Conservation (phyloP, 1,284 basidiomycete genomes). For the Ustilago esculenta region DNA sequence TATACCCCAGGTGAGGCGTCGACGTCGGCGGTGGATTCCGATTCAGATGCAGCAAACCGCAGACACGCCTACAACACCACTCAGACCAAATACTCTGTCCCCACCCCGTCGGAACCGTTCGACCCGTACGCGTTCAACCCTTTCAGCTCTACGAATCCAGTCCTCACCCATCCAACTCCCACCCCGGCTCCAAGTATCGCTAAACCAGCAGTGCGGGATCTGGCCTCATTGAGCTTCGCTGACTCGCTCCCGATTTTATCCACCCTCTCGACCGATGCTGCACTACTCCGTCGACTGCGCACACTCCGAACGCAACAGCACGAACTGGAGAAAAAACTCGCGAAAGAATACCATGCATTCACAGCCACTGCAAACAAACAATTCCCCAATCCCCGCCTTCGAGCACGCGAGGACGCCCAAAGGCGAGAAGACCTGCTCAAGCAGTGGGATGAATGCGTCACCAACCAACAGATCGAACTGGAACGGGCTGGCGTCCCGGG, state of each 20-base stretch:
- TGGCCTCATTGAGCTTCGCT: slow-evolving; percentile 23
- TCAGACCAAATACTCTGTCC: slow-evolving; percentile 9
- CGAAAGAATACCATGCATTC: slow-evolving; percentile 20
- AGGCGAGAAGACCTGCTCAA: slow-evolving; percentile 4
- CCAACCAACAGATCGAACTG: slow-evolving; percentile 25
- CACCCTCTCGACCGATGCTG: slow-evolving; percentile 14
- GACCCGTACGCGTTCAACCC: slow-evolving; percentile 40
- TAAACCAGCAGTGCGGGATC: slow-evolving; percentile 14
- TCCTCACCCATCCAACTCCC: slow-evolving; percentile 8
- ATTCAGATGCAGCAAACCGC: slow-evolving; percentile 18
- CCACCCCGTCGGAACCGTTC: slow-evolving; percentile 11
- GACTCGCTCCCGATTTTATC: slow-evolving; percentile 34
- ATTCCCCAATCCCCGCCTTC: slow-evolving; percentile 15
- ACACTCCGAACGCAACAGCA: slow-evolving; percentile 16
- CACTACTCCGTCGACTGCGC: slow-evolving; percentile 13
- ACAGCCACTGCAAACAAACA: slow-evolving; percentile 21
- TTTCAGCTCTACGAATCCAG: slow-evolving; percentile 7
- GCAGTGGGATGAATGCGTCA: slow-evolving; percentile 24
- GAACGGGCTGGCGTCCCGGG: slow-evolving; percentile 14
- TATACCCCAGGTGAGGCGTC: not conserved
- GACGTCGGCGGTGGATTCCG: not conserved
- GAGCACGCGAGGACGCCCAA: slow-evolving; percentile 17
- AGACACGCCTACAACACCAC: slow-evolving; percentile 20
- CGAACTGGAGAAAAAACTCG: slow-evolving; percentile 25
- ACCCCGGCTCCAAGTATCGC: slow-evolving; percentile 1